phyloP scores from a whole-genome alignment of 768 basidiomycete species.

The Gymnopilus dilepis region DNA sequence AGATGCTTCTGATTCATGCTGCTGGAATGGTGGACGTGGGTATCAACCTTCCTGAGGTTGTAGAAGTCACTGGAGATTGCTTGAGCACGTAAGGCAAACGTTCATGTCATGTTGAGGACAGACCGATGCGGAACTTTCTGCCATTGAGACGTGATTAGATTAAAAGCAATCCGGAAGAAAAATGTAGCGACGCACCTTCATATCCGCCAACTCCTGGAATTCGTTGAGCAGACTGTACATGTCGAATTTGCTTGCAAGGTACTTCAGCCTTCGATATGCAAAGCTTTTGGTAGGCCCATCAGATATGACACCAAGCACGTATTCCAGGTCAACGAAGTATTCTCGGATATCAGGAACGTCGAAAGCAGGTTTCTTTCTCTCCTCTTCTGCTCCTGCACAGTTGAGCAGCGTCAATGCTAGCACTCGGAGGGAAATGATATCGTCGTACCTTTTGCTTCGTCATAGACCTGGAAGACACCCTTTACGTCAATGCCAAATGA shows the following conservation, averaged over 20 bases:
- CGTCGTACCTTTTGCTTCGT: conserved; percentile 45
- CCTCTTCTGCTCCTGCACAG: conserved; percentile 16
- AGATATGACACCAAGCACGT: conserved; percentile 85
- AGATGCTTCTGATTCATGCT: conserved; percentile 99
- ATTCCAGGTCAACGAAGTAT: conserved; percentile 96
- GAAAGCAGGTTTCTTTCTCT: conserved; percentile 58
- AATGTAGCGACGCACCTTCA: conserved; percentile 73
- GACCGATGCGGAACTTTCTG: conserved; percentile 86
- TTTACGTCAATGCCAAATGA: conserved; percentile 79
- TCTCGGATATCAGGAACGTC: conserved; percentile 87
- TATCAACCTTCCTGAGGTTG: conserved; percentile 97
- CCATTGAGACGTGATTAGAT: not conserved
- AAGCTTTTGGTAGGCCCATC: conserved; percentile 97
- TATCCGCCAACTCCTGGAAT: conserved; percentile 90
- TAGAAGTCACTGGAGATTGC: conserved; percentile 85
- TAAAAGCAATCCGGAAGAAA: not conserved
- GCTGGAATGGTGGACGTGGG: conserved; percentile 97
- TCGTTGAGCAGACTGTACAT: conserved; percentile 94
- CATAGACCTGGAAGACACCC: conserved; percentile 91
- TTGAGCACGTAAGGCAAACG: conserved; percentile 10
- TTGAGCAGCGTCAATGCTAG: too few species aligned
- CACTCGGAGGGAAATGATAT: conserved; percentile 9
- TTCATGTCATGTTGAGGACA: conserved; percentile 16
- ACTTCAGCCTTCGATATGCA: conserved; percentile 90
- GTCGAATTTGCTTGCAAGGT: conserved; percentile 90